Evolutionary conservation across 768 basidiomycete genomes (phyloP), one percentile per base, ranked within the genome.

Genomic region (Leccinum longicurvipes): DNA sequence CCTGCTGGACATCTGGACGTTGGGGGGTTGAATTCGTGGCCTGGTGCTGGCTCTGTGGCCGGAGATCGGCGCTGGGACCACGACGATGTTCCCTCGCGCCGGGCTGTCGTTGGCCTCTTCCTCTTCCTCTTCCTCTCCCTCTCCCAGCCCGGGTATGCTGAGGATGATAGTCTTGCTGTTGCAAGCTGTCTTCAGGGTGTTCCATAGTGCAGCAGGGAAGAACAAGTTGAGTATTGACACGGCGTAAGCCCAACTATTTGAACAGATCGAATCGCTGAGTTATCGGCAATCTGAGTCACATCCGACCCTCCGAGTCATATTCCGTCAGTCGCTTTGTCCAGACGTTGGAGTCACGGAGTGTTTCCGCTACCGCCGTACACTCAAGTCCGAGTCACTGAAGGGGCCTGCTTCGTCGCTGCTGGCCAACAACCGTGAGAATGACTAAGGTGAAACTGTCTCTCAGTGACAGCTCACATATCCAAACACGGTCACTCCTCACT

Each of bases 201-300:
- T 65, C 63, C 63, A 65, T 60, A 1, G n/a, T 41, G 19, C 11
- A 28, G 15, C 44, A 21, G 23, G 21, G 21, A 14, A 24, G 39
- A 19, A 19, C 11, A 3, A 34, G 15, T 21, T 41, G n/a, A n/a
- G n/a, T n/a, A n/a, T n/a, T n/a, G 39, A 12, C 15, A 12, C 19
- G 39, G 39, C 11, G 8, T 7, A 2, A 17, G 17, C 34, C 28
- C 7, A 8, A 29, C 3, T 34, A 17, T 34, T 34, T 34, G 34
- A 34, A 17, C 17, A 34, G 10, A 17, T 34, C 12, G 29, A 31
- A 12, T 5, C 34, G 34, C 17, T 34, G 15, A 17, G 34, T 34
- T 34, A 34, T 34, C 34, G 3, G n/a, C n/a, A n/a, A 17, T 17
- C 17, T 17, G 34, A 34, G 34, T 34, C 34, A 34, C 5, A 34